Evolutionary conservation across 2,329 filamentous ascomycete species (phyloP).

Genomic region (Calcarisporium arbuscula): DNA sequence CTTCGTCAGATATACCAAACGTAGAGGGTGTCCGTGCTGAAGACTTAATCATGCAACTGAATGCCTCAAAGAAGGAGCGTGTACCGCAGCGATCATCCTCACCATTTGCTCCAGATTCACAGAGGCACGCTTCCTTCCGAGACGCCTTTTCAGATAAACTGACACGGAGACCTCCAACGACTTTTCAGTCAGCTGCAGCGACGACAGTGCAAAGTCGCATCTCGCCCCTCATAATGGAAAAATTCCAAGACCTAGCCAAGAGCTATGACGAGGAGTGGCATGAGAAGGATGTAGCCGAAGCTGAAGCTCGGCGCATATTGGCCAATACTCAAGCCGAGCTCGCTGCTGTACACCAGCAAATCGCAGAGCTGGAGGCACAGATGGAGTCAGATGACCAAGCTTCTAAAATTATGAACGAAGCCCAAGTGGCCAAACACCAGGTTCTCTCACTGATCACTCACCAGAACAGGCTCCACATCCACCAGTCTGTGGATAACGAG

Average conservation of each 20-base stretch:
- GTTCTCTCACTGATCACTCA: conserved; percentile 43
- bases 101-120: conserved; percentile 58
- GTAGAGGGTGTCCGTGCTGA: conserved; percentile 76
- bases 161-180: conserved; percentile 32
- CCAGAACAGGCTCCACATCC: conserved; percentile 47
- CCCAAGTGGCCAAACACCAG: conserved; percentile 41
- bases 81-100: conserved; percentile 70
- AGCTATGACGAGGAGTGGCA: conserved; percentile 70
- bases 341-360: conserved; percentile 51
- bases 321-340: conserved; percentile 64
- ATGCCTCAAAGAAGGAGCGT: conserved; percentile 61
- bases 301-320: conserved; percentile 60
- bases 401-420: conserved; percentile 44
- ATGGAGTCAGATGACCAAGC: conserved; percentile 50
- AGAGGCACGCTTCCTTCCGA: conserved; percentile 47
- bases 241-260: conserved; percentile 62
- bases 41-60: conserved; percentile 71
- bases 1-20: conserved; percentile 77
- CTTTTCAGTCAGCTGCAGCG: conserved; percentile 58
- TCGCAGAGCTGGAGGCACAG: conserved; percentile 49
- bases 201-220: conserved; percentile 65
- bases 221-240: conserved; percentile 62
- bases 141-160: conserved; percentile 40
- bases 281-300: conserved; percentile 65
- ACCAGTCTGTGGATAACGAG: conserved; percentile 45